Base-by-base conservation (phyloP, 352 stramenopile species). In the Phytophthora rubi region DNA sequence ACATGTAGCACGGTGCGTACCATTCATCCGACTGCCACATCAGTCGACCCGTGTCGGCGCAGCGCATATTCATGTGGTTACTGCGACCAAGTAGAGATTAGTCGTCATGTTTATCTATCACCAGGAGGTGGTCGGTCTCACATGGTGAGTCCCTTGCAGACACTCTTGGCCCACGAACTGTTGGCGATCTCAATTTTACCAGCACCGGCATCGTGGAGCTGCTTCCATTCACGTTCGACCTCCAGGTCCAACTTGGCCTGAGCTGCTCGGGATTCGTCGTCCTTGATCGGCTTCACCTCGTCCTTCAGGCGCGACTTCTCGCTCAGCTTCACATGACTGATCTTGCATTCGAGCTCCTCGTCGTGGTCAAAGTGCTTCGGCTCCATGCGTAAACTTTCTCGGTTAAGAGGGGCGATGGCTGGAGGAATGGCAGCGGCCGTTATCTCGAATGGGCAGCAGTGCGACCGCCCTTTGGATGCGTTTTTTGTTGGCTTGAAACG, bases 51-150 rank as follows among this genome's bases (percentile, higher is more conserved):
- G 87, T 90, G 44, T 94, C 86, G 13, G 75, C 89, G 26, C 87
- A 94, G 37, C 89, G 79, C 89, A 96, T 96, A 68, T 94, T 96
- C 89, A 96, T 96, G 71, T 93, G 79, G 62, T 96, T 96, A 58
- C 87, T 96, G 57, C 26, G 37, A 42, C 3, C 21, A 54, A 70
- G 2, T 18, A 56, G 33, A 6, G n/a, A 1, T 70, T 53, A 70
- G 44, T 21, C 16, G 30, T 26, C 16, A 45, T 4, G 15, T 16
- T 42, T 10, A 10, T 16, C 35, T 42, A 42, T 42, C 23, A 26
- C 23, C 23, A 26, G 23, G 23, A 26, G 23, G 23, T 26, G 23
- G 23, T 26, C 23, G 23, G 23, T 12, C 59, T 62, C 57, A 95
- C 86, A 96, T 96, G 58, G 71, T 77, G 21, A 96, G 74, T 9